Percentiles rank a stretch among this genome's conserved stretches.
These are phyloP conservation scores for Apium graveolens DNA, from an alignment of 129 eudicot genomes.

Conservation along the genomic window DNA sequence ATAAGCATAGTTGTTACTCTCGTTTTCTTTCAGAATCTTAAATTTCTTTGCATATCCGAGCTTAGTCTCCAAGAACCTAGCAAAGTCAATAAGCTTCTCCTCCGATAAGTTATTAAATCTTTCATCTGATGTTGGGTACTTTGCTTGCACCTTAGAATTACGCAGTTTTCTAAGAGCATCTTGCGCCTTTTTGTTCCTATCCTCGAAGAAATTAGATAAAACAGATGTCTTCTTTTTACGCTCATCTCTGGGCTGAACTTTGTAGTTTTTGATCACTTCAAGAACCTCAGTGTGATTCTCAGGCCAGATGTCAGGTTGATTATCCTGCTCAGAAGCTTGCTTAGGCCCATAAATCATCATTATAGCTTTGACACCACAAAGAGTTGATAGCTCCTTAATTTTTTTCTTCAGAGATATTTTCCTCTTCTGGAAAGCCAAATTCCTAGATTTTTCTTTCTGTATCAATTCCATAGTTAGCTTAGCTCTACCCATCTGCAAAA, in stretches of 20 bases:
- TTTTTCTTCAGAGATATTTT: neutral
- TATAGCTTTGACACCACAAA: neutral
- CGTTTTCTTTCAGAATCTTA: neutral
- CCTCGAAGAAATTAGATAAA: neutral
- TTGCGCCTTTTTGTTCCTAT: neutral
- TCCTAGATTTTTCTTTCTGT: neutral
- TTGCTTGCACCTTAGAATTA: neutral
- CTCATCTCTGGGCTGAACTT: neutral
- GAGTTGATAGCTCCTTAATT: neutral
- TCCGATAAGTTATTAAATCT: neutral
- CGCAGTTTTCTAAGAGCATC: neutral
- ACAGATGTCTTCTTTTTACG: neutral
- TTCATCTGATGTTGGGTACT: neutral
- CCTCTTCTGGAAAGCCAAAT: neutral
- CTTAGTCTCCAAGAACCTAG: neutral
- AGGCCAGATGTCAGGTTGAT: neutral
- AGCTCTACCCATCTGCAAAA: neutral
- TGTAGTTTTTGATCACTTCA: neutral
- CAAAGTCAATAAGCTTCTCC: neutral
- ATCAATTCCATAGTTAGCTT: neutral
- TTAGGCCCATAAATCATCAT: neutral
- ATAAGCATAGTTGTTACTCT: neutral
- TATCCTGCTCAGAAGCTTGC: neutral
- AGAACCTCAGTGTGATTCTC: neutral
- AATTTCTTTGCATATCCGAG: neutral